Evolutionary conservation across 768 basidiomycete species (phyloP).

Genomic region (Leccinum variicolor): DNA sequence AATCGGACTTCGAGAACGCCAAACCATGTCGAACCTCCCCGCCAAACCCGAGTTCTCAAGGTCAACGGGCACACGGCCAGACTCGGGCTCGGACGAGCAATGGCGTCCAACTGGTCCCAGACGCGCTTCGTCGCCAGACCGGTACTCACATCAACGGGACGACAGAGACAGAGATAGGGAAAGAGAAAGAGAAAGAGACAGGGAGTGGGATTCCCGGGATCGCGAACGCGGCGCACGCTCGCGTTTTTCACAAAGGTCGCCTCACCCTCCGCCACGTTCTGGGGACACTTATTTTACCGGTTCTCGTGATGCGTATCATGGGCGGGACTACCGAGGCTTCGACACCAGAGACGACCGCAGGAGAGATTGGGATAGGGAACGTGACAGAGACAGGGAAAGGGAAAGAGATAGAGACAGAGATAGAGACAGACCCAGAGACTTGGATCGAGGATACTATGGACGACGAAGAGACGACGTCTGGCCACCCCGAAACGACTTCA

Average conservation of each 20-base stretch:
- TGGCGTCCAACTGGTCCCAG: constrained; percentile 15
- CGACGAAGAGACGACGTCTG: constrained; percentile 17
- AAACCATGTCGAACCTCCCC: constrained; percentile 26
- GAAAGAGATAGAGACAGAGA: constrained; percentile 16
- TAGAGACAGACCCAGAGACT: constrained; percentile 8
- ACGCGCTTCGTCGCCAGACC: constrained; percentile 23
- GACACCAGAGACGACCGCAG: constrained; percentile 25
- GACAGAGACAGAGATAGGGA: constrained; percentile 25
- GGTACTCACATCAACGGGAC: constrained; percentile 19
- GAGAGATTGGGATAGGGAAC: constrained; percentile 23
- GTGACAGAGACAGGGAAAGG: constrained; percentile 17
- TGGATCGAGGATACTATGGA: constrained; percentile 19
- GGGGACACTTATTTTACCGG: constrained; percentile 14
- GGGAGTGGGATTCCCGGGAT: constrained; percentile 14
- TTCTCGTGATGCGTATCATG: constrained; percentile 18
- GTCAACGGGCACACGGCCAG: constrained; percentile 15
- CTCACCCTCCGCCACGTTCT: constrained; percentile 9
- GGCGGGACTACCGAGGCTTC: constrained; percentile 18
- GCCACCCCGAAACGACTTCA: constrained; percentile 16
- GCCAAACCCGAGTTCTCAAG: constrained; percentile 31
- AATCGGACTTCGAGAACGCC: neutral
- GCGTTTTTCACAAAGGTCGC: constrained; percentile 17
- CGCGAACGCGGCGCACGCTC: constrained; percentile 6
- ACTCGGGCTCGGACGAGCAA: constrained; percentile 21
- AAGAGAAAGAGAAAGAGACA: constrained; percentile 19